These are phyloP conservation scores for Raddia distichophylla DNA, from an alignment of 176 grass and related monocot genomes.

Conservation along the genomic window DNA sequence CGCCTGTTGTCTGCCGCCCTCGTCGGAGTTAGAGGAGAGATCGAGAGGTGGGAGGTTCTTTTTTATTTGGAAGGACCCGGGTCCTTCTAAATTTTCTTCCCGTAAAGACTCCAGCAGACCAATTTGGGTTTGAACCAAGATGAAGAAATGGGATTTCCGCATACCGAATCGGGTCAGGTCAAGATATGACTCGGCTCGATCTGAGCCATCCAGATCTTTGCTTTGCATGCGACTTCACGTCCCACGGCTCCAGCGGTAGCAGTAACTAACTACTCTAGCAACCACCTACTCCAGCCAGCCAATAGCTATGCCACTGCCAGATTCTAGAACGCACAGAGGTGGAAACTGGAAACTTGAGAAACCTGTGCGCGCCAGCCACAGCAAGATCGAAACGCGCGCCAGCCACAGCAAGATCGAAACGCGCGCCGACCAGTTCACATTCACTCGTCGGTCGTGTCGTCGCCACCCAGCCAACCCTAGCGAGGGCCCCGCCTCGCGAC, in stretches of 20 bases:
- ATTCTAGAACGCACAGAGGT: slow-evolving; percentile 1
- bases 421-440: background rate
- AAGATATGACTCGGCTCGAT: too few species aligned
- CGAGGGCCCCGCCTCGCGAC: slow-evolving; percentile 1
- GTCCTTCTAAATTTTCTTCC: too few species aligned
- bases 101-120: too few species aligned
- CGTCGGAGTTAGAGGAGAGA: too few species aligned
- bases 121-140: too few species aligned
- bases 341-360: background rate
- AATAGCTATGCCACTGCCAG: background rate
- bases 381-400: background rate
- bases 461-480: background rate
- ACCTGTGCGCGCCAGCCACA: background rate
- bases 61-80: too few species aligned
- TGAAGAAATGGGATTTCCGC: too few species aligned
- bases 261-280: too few species aligned
- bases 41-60: too few species aligned
- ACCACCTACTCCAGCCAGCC: background rate
- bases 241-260: background rate
- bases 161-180: too few species aligned
- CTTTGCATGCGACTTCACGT: background rate
- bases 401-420: background rate
- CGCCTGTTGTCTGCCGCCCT: too few species aligned
- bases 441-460: background rate
- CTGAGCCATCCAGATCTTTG: too few species aligned